Conservation (phyloP, 495 filamentous ascomycete species). For the Mytilinidion resinicola region DNA sequence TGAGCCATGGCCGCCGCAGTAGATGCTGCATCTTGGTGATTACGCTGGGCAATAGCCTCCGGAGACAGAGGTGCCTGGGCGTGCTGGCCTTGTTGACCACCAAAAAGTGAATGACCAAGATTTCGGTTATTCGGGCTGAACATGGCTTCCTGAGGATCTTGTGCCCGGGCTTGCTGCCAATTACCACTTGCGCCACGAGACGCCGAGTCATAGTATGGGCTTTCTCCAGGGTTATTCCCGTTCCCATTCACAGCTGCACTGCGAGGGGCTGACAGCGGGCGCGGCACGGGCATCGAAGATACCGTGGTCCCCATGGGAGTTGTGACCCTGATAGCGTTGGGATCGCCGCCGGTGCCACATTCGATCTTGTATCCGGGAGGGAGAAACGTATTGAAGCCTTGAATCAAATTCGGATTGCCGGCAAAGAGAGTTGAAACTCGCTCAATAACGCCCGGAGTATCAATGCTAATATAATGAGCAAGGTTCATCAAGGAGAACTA, state of each 20-base stretch:
- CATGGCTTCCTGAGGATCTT: slow-evolving; percentile 26
- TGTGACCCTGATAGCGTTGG: slow-evolving; percentile 92
- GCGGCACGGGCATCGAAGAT: slow-evolving; percentile 48
- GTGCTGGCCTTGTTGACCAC: slow-evolving; percentile 21
- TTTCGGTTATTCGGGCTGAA: slow-evolving; percentile 33
- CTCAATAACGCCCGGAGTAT: slow-evolving; percentile 96
- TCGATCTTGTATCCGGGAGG: slow-evolving; percentile 97
- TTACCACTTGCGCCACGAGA: slow-evolving; percentile 12
- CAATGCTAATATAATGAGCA: slow-evolving; percentile 56
- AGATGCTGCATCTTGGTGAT: slow-evolving; percentile 38
- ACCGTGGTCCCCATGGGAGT: slow-evolving; percentile 83
- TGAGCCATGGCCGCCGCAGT: slow-evolving; percentile 52
- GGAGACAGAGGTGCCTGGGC: slow-evolving; percentile 34
- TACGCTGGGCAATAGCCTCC: slow-evolving; percentile 41
- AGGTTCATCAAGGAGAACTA: slow-evolving; percentile 7
- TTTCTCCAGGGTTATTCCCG: slow-evolving; percentile 16
- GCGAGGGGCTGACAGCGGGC: slow-evolving; percentile 44
- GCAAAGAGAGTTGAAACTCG: slow-evolving; percentile 95
- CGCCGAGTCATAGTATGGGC: slow-evolving; percentile 21
- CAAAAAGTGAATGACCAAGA: slow-evolving; percentile 31
- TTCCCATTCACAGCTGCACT: slow-evolving; percentile 29
- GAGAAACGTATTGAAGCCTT: slow-evolving; percentile 98
- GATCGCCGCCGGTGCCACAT: slow-evolving; percentile 84
- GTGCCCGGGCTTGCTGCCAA: slow-evolving; percentile 17
- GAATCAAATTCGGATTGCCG: slow-evolving; percentile 92